Conservation (phyloP, 441 rosid species). For the Euphorbia schlechtendalii region DNA sequence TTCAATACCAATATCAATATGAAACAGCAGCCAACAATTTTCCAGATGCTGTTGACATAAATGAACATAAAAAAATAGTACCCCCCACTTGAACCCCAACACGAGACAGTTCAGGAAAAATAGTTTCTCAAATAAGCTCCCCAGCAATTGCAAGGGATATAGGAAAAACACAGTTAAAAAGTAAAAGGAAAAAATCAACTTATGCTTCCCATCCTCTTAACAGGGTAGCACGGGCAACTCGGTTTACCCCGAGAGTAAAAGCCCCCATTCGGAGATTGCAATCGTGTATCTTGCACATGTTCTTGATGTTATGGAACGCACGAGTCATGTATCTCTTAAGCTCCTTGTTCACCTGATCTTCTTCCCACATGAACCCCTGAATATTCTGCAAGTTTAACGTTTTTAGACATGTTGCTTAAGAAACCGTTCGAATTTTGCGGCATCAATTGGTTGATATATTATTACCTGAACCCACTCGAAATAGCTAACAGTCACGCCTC, state of each 20-base stretch:
- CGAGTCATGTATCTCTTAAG: slow-evolving; percentile 76
- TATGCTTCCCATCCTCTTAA: slow-evolving; percentile 95
- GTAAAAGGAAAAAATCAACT: slow-evolving; percentile 10
- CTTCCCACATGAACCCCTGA: slow-evolving; percentile 99
- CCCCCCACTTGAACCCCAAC: slow-evolving; percentile 3
- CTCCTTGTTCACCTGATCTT: slow-evolving; percentile 73
- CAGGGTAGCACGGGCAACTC: slow-evolving; percentile 80
- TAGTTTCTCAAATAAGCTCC: neutral
- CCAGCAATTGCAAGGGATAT: neutral
- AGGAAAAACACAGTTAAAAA: no score
- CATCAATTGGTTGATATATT: no score
- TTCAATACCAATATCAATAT: neutral
- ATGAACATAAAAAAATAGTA: no score
- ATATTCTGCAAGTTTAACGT: slow-evolving; percentile 48
- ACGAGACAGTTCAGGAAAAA: neutral
- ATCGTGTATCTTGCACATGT: slow-evolving; percentile 70
- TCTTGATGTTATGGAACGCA: slow-evolving; percentile 74
- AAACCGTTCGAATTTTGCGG: no score
- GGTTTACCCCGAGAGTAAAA: slow-evolving; percentile 86
- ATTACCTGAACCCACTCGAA: slow-evolving; percentile 92
- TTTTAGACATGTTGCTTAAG: no score
- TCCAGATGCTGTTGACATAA: neutral
- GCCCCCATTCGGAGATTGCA: slow-evolving; percentile 98
- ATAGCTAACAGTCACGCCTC: slow-evolving; percentile 94
- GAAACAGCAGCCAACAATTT: slow-evolving; percentile 4